Evolutionary conservation across 495 filamentous ascomycete species (phyloP), one percentile per base, ranked within the genome.

Genomic region (Hypoxylon perforatum): DNA sequence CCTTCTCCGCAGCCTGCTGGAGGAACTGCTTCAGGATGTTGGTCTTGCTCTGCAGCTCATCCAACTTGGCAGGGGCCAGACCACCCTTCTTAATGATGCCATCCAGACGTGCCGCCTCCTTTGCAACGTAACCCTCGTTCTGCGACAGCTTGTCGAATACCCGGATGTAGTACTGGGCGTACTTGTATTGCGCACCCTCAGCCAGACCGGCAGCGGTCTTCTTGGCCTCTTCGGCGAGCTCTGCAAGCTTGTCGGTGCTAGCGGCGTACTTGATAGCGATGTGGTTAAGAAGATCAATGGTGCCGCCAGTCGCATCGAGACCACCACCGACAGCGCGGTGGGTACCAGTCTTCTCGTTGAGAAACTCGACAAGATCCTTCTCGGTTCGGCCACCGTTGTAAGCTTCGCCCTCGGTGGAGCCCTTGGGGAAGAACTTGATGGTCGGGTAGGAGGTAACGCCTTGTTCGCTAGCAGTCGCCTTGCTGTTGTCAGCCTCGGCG

Each of bases 381-480:
- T 96, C 93, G 15, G 84, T 81, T 67, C 95, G 94, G 60, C 87
- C 92, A 54, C 90, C 90, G 30, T 85, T 79, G 85, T 97, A 99
- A 35, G 82, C 71, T 65, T 90, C 81, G 11, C 89, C 75, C 61
- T 89, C 89, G 56, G 84, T 92, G 57, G 89, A 91, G 71, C 94
- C 94, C 78, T 89, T 90, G 73, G 94, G 90, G 85, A 98, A 98
- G 87, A 91, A 99, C 84, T 96, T 97, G 84, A 99, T 95, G 61
- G 95, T 99, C 25, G 95, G 95, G 86, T 94, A 99, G 23, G 89
- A 90, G 50, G 82, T 85, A 47, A 99, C 86, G 61, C 88, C 91
- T 69, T 94, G 91, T 56, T 88, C 90, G 67, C 86, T 76, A 36
- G 94, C 91, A 15, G 88, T 87, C 41, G 86, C 85, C 77, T 93